These are phyloP conservation scores for Cladobotryum mycophilum DNA, from an alignment of 2,329 filamentous ascomycete genomes.

Conservation along the genomic window DNA sequence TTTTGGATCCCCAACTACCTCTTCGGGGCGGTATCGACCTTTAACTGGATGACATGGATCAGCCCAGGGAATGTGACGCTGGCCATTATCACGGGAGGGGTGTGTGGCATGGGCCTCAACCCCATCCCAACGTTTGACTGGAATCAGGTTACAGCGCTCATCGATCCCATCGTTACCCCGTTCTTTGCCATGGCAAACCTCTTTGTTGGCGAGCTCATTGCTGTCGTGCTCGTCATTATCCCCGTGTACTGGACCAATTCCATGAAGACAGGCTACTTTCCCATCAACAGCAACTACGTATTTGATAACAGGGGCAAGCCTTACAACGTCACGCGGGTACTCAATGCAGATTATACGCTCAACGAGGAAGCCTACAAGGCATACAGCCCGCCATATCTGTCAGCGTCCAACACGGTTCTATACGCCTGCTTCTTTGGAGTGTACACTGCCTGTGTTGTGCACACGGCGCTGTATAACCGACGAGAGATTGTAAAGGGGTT, in stretches of 20 bases:
- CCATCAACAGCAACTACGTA: constrained; percentile 46
- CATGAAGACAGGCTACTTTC: constrained; percentile 46
- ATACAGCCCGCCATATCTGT: constrained; percentile 50
- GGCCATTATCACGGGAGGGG: constrained; percentile 28
- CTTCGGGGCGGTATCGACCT: constrained; percentile 38
- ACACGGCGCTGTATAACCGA: constrained; percentile 26
- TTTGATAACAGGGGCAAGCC: constrained; percentile 50
- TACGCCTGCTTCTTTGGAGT: constrained; percentile 25
- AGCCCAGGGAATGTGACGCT: constrained; percentile 32
- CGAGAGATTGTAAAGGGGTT: constrained; percentile 23
- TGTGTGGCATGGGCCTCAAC: constrained; percentile 33
- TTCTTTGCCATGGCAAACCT: constrained; percentile 26
- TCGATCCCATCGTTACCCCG: constrained; percentile 25
- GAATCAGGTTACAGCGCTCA: constrained; percentile 27
- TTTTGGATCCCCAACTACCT: constrained; percentile 47
- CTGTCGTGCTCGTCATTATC: constrained; percentile 48
- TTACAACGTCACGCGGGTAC: constrained; percentile 48
- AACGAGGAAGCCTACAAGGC: constrained; percentile 44
- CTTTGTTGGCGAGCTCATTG: constrained; percentile 35
- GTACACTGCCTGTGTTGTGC: constrained; percentile 23
- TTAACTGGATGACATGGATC: constrained; percentile 49
- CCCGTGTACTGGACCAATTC: constrained; percentile 40
- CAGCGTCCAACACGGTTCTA: constrained; percentile 31
- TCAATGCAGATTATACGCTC: constrained; percentile 42
- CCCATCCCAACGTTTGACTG: constrained; percentile 35